phyloP scores from a whole-genome alignment of 1,284 basidiomycete species.

The Trametes polyzona region DNA sequence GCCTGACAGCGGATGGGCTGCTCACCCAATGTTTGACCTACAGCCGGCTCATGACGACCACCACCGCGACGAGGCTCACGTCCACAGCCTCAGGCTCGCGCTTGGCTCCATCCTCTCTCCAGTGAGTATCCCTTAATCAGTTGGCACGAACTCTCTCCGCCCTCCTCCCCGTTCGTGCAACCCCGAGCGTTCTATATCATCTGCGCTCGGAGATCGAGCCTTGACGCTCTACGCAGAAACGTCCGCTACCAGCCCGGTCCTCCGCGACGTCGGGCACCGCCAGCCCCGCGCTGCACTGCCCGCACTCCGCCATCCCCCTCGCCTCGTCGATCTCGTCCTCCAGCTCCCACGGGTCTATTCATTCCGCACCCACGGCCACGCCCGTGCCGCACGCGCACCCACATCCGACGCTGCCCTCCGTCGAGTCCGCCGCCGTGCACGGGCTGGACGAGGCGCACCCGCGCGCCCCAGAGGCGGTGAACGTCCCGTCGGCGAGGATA shows the following conservation, averaged over 20 bases:
- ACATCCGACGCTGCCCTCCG: conserved; percentile 8
- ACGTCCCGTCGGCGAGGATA: background rate
- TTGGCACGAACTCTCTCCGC: background rate
- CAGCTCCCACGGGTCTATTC: conserved; percentile 14
- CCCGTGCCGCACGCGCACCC: background rate
- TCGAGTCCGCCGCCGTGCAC: conserved; percentile 6
- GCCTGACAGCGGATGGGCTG: background rate
- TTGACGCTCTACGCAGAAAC: conserved; percentile 30
- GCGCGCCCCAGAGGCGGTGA: conserved; percentile 19
- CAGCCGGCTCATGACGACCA: conserved; percentile 30
- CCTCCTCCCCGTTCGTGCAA: background rate
- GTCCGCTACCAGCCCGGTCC: conserved; percentile 28
- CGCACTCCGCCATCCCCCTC: conserved; percentile 24
- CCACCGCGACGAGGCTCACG: conserved; percentile 24
- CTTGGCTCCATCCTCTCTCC: conserved; percentile 38
- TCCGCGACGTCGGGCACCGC: conserved; percentile 35
- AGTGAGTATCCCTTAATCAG: conserved; percentile 27
- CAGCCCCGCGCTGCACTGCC: conserved; percentile 30
- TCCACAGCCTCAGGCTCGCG: conserved; percentile 32
- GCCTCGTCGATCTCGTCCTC: conserved; percentile 13
- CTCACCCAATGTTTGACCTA: background rate
- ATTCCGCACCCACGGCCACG: background rate
- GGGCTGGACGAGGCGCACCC: conserved; percentile 15
- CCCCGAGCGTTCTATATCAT: background rate
- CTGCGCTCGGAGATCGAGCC: background rate